phyloP scores from a whole-genome alignment of 257 asterid genomes.

The Lithospermum erythrorhizon region DNA sequence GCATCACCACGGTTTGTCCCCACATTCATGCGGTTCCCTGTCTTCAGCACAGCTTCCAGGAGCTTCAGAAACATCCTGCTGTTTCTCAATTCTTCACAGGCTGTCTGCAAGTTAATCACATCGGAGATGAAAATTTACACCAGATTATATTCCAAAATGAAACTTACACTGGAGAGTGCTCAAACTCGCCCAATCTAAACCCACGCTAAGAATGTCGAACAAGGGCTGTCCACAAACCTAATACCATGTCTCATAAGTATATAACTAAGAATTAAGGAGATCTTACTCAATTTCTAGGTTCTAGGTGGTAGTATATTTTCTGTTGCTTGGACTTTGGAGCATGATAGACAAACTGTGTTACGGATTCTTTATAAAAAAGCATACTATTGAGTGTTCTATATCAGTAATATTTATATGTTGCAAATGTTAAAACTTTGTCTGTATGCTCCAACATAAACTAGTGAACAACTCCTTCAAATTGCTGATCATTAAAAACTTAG shows the following conservation, averaged over 20 bases:
- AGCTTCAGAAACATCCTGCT: conserved; percentile 89
- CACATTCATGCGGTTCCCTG: conserved; percentile 94
- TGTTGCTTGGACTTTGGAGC: too few species aligned
- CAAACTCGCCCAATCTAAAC: neutral
- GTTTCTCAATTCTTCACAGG: conserved; percentile 80
- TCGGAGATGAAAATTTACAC: neutral
- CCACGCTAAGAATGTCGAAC: neutral
- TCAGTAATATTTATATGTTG: neutral
- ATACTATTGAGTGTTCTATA: too few species aligned
- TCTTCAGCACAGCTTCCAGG: conserved; percentile 90
- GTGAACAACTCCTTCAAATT: too few species aligned
- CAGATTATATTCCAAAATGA: neutral
- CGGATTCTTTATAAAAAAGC: too few species aligned
- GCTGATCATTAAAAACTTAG: too few species aligned
- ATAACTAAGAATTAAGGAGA: neutral
- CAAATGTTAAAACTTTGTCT: neutral
- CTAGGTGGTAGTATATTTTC: neutral
- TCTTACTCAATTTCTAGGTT: neutral
- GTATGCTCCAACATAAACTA: too few species aligned
- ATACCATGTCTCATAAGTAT: neutral
- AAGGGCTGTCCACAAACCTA: neutral
- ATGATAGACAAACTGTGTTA: too few species aligned
- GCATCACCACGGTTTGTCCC: conserved; percentile 98
- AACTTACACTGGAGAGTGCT: neutral
- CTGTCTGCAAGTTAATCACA: conserved; percentile 42